These are phyloP conservation scores for Microcos paniculata DNA, from an alignment of 345 rosid genomes.

Conservation along the genomic window DNA sequence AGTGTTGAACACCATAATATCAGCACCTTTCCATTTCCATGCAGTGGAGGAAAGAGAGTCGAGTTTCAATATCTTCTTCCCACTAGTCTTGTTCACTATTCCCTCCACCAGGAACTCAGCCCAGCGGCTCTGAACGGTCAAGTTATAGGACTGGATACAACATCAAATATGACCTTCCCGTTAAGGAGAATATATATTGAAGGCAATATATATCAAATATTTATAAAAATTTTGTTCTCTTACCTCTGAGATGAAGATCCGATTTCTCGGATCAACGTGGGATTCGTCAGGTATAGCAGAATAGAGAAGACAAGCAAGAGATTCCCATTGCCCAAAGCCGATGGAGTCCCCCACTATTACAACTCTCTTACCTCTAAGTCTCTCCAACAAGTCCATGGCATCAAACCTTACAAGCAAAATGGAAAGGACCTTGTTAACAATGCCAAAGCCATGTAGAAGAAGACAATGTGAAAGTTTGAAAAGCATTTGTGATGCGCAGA, in stretches of 20 bases:
- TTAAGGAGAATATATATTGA: neutral
- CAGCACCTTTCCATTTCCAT: slow-evolving; percentile 38
- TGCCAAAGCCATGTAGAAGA: neutral
- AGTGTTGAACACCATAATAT: slow-evolving; percentile 50
- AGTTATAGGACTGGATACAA: slow-evolving; percentile 39
- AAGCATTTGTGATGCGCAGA: neutral
- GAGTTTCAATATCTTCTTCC: slow-evolving; percentile 34
- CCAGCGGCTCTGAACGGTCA: slow-evolving; percentile 50
- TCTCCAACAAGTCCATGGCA: slow-evolving; percentile 42
- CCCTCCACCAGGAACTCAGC: slow-evolving; percentile 45
- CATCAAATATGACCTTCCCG: neutral
- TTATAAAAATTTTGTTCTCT: neutral
- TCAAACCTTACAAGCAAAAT: slow-evolving; percentile 35
- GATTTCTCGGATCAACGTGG: slow-evolving; percentile 20
- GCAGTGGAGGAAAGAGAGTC: slow-evolving; percentile 32
- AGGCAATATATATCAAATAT: neutral
- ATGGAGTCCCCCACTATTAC: slow-evolving; percentile 57
- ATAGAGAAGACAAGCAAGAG: slow-evolving; percentile 57
- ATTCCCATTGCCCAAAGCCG: slow-evolving; percentile 56
- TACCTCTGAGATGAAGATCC: slow-evolving; percentile 45
- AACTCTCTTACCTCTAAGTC: slow-evolving; percentile 47
- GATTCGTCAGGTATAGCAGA: slow-evolving; percentile 35
- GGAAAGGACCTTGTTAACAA: neutral
- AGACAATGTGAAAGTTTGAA: neutral
- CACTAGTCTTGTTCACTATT: slow-evolving; percentile 18